Base-by-base conservation (phyloP, 495 filamentous ascomycete genomes). In the Margaritispora aquatica region DNA sequence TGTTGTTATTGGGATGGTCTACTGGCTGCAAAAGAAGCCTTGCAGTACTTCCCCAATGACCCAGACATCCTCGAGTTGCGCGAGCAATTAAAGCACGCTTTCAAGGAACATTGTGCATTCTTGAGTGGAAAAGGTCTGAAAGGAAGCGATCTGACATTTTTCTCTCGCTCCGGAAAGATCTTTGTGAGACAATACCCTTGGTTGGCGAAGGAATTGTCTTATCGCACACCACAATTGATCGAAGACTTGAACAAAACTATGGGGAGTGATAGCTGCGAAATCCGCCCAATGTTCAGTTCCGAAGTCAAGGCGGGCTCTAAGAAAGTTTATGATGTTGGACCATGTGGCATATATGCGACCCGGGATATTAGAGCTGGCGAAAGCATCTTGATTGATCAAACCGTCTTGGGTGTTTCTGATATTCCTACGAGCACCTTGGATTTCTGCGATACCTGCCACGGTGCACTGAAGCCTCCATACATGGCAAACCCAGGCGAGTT, bases 381-480 rank as follows among this genome's bases (percentile, higher is more conserved):
- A n/a, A 9, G 52, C 3, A 41, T 67, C 15, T 34, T 67, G 57
- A 51, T 59, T 5, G 64, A 67, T 34, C 34, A 49, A 41, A 34
- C 46, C 23, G n/a, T 63, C 26, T 38, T 54, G 0, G 31, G 54
- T 9, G 51, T 61, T 10, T 61, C 61, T 1, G 29, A 59, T 31
- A 41, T 59, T 1, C 34, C 58, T 11, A 21, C 61, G 2, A 57
- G 17, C 17, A 44, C 48, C 2, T 23, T 55, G 7, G 0, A 31
- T 2, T 26, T 55, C 47, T 67, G 64, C 26, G 64, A 67, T 19
- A 58, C 61, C 8, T 67, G 64, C 36, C 50, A 63, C 26, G 57
- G 50, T 17, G 38, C 31, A 15, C 51, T 67, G 11, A 2, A 20
- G 15, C 24, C 54, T 20, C 61, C 64, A 0, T 63, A 53, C 24